These are phyloP conservation scores for Mycena vulgaris DNA, from an alignment of 768 basidiomycete species.

Conservation along the genomic window DNA sequence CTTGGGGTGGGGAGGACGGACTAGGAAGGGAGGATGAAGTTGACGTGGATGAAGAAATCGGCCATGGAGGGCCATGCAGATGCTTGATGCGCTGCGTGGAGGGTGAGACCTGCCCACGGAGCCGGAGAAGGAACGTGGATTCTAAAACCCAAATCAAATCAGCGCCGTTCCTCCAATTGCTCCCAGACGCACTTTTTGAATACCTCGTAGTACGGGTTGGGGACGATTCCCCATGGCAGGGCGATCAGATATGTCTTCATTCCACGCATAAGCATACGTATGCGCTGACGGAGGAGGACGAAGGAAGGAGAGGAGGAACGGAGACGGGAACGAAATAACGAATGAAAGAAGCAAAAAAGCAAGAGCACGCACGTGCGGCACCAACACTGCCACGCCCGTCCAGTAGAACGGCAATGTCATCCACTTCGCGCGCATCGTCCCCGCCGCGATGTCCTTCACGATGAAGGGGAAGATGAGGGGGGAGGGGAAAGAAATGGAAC, in stretches of 20 bases:
- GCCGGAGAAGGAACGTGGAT: conserved; percentile 30
- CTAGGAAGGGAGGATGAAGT: conserved; percentile 47
- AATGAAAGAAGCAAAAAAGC: not conserved
- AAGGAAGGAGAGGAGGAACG: too few relatives aligned
- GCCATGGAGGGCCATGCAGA: conserved; percentile 51
- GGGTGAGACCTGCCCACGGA: not conserved
- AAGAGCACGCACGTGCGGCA: conserved; percentile 44
- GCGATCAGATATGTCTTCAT: conserved; percentile 44
- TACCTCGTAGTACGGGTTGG: conserved; percentile 49
- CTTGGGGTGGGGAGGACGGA: not conserved
- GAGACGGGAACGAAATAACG: not conserved
- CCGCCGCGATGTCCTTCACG: conserved; percentile 38
- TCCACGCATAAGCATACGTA: too few relatives aligned
- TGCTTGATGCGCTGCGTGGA: conserved; percentile 41
- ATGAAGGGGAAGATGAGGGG: conserved; percentile 55
- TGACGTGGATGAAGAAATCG: conserved; percentile 50
- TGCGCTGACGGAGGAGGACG: too few relatives aligned
- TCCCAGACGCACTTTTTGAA: conserved; percentile 47
- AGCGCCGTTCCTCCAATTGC: too few relatives aligned
- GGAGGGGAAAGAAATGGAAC: too few relatives aligned
- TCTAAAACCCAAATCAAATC: conserved; percentile 1
- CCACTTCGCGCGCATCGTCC: conserved; percentile 41
- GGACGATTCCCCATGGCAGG: conserved; percentile 47
- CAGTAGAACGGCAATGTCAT: conserved; percentile 43
- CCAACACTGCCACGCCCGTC: conserved; percentile 50